A percentile compares a stretch with the other conserved stretches of the same genome.
Evolutionary conservation across 1,284 basidiomycete species (phyloP).

Genomic region (Tylopilus sp.): DNA sequence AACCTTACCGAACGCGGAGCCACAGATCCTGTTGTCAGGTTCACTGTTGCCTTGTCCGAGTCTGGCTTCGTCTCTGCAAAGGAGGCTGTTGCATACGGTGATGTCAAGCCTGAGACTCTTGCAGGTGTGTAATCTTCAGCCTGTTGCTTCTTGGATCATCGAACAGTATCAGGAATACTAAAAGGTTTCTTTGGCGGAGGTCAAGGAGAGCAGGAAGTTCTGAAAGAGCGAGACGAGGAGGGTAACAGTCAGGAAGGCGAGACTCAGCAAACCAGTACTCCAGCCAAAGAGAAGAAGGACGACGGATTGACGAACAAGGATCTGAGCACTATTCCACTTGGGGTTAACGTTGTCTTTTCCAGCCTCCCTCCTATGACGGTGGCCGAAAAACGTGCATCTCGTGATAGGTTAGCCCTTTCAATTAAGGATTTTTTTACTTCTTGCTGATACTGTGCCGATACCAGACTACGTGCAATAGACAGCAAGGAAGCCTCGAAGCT

Average conservation of each 20-base stretch:
- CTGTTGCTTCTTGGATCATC: conserved; percentile 17
- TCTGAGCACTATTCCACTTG: conserved; percentile 68
- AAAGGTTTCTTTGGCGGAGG: conserved; percentile 86
- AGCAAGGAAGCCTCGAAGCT: conserved; percentile 81
- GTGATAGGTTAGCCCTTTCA: conserved; percentile 63
- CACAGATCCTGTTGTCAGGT: conserved; percentile 81
- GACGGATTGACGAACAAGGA: conserved; percentile 53
- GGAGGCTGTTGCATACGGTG: conserved; percentile 79
- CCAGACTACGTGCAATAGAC: conserved; percentile 84
- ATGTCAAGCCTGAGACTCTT: conserved; percentile 82
- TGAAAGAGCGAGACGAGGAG: conserved; percentile 30
- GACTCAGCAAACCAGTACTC: conserved; percentile 16
- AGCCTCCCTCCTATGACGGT: conserved; percentile 78
- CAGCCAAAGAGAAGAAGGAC: conserved; percentile 49
- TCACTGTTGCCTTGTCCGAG: conserved; percentile 84
- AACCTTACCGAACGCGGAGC: conserved; percentile 83
- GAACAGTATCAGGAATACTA: conserved; percentile 69
- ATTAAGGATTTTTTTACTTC: background rate
- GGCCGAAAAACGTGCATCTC: conserved; percentile 77
- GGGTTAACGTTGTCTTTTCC: conserved; percentile 70
- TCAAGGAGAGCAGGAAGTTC: conserved; percentile 39
- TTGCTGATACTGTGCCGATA: conserved; percentile 10
- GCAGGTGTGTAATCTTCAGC: conserved; percentile 61
- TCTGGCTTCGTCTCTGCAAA: conserved; percentile 86
- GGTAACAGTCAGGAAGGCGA: conserved; percentile 39